Base-by-base conservation (phyloP, 2,329 filamentous ascomycete species). In the Pyrenochaeta sp. region DNA sequence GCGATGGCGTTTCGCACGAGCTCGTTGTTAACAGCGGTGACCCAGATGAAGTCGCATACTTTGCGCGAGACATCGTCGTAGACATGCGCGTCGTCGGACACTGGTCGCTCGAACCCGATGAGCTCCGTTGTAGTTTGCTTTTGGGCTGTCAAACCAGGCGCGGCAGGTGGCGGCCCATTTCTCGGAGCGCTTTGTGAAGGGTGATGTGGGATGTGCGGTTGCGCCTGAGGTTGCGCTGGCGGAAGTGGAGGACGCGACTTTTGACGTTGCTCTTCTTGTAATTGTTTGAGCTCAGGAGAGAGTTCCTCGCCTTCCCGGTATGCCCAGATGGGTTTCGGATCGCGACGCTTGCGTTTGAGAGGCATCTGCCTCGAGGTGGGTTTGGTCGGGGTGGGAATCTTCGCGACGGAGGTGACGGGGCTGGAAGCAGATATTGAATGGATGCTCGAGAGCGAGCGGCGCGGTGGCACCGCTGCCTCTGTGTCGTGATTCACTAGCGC, bases 41-140 rank as follows among this genome's bases (percentile, higher is more conserved):
- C 68, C 65, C 86, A 95, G 8, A 96, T 75, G 60, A 91, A 96
- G 65, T 96, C 89, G 49, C 87, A 89, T n/a, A 96, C 80, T 13
- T 78, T 69, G 59, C 85, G 87, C n/a, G 85, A 84, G 8, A 94
- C 73, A 48, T 92, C 86, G 57, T 94, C 88, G 41, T 85, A 81
- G 37, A 70, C 53, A 0, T 89, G 88, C 47, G 85, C 83, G 7
- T 82, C 76, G 34, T 87, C 85, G 2, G 84, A 86, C 32, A 96
- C 86, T 22, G 85, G 80, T 6, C 78, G 77, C 48, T 82, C 79
- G 71, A 75, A 80, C 23, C 62, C 63, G 8, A 39, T 18, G 28
- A 64, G 61, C 20, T 60, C 61, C 13, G 42, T 45, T 6, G 34
- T 34, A 4, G 45, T 26, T 2, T 28, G 29, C n/a, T 32, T 31